Conservation (phyloP, 768 basidiomycete species). For the Lepiota subincarnata region DNA sequence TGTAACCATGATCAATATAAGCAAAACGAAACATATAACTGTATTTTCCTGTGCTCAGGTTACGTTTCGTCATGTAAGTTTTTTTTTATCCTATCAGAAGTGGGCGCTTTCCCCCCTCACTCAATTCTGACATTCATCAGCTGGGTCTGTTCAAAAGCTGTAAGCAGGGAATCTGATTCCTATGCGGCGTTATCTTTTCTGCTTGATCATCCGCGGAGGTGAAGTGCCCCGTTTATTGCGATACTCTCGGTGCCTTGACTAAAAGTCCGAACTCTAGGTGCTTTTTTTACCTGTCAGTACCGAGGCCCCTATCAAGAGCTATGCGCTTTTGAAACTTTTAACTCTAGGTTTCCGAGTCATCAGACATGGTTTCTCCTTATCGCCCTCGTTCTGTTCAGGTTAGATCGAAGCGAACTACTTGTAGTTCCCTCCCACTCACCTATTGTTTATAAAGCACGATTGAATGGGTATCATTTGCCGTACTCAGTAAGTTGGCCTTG, state of each 20-base stretch:
- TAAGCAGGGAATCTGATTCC: constrained; percentile 37
- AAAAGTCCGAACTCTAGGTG: constrained; percentile 32
- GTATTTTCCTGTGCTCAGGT: constrained; percentile 25
- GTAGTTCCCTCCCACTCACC: neutral
- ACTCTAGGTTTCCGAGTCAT: constrained; percentile 57
- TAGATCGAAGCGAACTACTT: constrained; percentile 22
- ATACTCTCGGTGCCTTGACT: too few relatives aligned
- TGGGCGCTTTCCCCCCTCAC: neutral
- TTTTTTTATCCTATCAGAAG: neutral
- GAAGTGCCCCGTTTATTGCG: constrained; percentile 7
- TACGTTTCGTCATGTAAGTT: constrained; percentile 59
- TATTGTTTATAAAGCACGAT: constrained; percentile 33
- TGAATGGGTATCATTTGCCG: constrained; percentile 70
- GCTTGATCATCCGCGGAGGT: constrained; percentile 74
- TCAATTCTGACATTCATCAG: constrained; percentile 28
- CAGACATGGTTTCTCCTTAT: constrained; percentile 72
- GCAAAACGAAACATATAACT: neutral
- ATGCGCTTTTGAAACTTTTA: neutral
- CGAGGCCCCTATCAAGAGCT: neutral
- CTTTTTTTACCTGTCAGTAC: constrained; percentile 54
- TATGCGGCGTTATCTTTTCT: constrained; percentile 64
- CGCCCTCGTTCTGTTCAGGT: constrained; percentile 53
- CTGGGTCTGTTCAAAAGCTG: constrained; percentile 56
- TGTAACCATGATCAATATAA: constrained; percentile 19
- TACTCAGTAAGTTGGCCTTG: constrained; percentile 40